phyloP scores from a whole-genome alignment of 2,329 filamentous ascomycete genomes.

The Ceratocystis alfenasii region DNA sequence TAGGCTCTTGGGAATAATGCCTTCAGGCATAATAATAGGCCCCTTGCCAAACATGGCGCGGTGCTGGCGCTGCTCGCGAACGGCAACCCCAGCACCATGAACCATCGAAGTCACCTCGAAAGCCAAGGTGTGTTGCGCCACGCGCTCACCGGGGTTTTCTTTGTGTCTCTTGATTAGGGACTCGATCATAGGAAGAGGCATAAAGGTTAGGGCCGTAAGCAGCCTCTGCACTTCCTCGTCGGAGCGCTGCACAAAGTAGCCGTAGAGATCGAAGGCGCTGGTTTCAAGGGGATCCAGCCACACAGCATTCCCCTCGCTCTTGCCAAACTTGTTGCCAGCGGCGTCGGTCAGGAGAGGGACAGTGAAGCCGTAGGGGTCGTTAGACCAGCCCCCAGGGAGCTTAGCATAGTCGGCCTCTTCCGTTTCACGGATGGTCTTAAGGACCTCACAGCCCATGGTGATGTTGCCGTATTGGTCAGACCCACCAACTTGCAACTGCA shows the following conservation, averaged over 20 bases:
- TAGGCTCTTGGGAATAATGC: conserved; percentile 18
- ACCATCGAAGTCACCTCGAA: conserved; percentile 69
- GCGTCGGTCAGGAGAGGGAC: conserved; percentile 80
- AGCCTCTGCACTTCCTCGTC: conserved; percentile 73
- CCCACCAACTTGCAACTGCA: conserved; percentile 84
- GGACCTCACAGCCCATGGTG: conserved; percentile 70
- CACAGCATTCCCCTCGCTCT: conserved; percentile 83
- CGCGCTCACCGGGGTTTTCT: conserved; percentile 54
- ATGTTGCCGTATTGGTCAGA: conserved; percentile 97
- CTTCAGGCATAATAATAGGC: conserved; percentile 16
- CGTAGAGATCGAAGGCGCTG: conserved; percentile 71
- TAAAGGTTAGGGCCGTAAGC: conserved; percentile 81
- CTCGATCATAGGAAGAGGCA: conserved; percentile 58
- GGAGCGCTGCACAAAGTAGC: conserved; percentile 74
- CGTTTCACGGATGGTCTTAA: conserved; percentile 58
- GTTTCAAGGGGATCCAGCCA: conserved; percentile 83
- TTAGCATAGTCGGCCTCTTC: conserved; percentile 36
- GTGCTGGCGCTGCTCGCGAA: conserved; percentile 47
- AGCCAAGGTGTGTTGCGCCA: conserved; percentile 74
- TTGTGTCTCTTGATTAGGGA: conserved; percentile 56
- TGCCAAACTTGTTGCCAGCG: conserved; percentile 83
- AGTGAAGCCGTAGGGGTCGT: conserved; percentile 71
- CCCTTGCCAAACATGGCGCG: conserved; percentile 36
- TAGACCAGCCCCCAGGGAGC: conserved; percentile 34
- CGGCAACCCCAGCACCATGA: conserved; percentile 56